Conservation (phyloP, 768 basidiomycete genomes). For the Boletus vinaceobasis region DNA sequence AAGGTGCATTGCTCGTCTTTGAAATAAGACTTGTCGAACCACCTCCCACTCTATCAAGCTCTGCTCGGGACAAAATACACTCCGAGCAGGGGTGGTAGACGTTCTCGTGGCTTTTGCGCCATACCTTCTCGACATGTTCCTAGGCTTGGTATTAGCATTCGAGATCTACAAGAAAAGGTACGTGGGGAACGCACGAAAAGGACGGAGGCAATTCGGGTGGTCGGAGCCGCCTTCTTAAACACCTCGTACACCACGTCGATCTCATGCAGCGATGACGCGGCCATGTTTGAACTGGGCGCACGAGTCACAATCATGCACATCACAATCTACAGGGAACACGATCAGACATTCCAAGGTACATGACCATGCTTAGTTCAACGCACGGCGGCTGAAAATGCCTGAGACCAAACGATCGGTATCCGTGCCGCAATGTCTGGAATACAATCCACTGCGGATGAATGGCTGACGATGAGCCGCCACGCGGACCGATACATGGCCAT, state of each 20-base stretch:
- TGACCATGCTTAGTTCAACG: conserved; percentile 19
- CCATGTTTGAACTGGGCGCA: conserved; percentile 47
- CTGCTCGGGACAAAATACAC: conserved; percentile 35
- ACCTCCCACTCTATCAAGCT: conserved; percentile 51
- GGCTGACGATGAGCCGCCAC: conserved; percentile 56
- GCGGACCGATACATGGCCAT: conserved; percentile 71
- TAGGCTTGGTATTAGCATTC: conserved; percentile 13
- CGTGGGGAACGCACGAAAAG: conserved; percentile 36
- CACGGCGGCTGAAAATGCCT: conserved; percentile 62
- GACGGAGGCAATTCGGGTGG: conserved; percentile 44
- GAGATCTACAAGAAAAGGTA: not conserved
- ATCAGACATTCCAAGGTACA: not conserved
- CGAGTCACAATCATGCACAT: conserved; percentile 54
- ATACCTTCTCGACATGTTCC: conserved; percentile 41
- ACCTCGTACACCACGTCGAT: conserved; percentile 42
- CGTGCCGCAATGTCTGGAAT: conserved; percentile 44
- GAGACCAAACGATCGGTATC: conserved; percentile 59
- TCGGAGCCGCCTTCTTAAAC: conserved; percentile 46
- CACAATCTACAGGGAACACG: conserved; percentile 42
- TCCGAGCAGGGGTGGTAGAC: conserved; percentile 30
- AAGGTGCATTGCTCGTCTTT: not conserved
- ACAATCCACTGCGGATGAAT: conserved; percentile 41
- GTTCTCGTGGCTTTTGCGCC: conserved; percentile 43
- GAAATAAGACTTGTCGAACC: conserved; percentile 50
- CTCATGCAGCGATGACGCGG: conserved; percentile 46